Evolutionary conservation across 2,329 filamentous ascomycete genomes (phyloP).

Genomic region (Claviceps arundinis): DNA sequence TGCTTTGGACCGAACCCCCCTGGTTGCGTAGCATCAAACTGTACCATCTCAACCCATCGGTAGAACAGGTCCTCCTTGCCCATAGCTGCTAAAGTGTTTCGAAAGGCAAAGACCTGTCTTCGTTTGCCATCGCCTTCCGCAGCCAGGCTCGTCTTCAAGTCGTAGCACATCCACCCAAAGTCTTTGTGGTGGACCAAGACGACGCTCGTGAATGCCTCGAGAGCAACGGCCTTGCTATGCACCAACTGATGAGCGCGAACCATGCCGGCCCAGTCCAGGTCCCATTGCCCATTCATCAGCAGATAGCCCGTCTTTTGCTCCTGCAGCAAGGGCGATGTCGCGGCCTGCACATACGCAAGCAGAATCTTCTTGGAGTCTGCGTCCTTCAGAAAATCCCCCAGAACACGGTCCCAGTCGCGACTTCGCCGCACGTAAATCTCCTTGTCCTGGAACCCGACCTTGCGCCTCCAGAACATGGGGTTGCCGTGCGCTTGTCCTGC

Average conservation of each 20-base stretch:
- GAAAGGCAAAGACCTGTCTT: slow-evolving; percentile 68
- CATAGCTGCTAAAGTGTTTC: slow-evolving; percentile 58
- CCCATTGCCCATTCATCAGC: slow-evolving; percentile 74
- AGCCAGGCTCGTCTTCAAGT: slow-evolving; percentile 44
- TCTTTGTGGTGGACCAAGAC: slow-evolving; percentile 57
- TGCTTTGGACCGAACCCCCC: slow-evolving; percentile 65
- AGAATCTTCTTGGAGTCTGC: slow-evolving; percentile 42
- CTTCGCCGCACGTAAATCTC: slow-evolving; percentile 76
- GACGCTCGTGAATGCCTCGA: slow-evolving; percentile 58
- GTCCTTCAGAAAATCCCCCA: slow-evolving; percentile 41
- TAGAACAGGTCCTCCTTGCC: slow-evolving; percentile 86
- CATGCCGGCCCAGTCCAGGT: slow-evolving; percentile 78
- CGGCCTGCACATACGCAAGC: slow-evolving; percentile 49
- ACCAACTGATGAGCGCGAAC: slow-evolving; percentile 56
- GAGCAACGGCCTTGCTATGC: slow-evolving; percentile 42
- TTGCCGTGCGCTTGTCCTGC: slow-evolving; percentile 42
- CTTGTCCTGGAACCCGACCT: slow-evolving; percentile 59
- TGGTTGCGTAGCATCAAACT: slow-evolving; percentile 69
- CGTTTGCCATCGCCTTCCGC: slow-evolving; percentile 48
- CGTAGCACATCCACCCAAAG: slow-evolving; percentile 49
- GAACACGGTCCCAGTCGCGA: slow-evolving; percentile 53
- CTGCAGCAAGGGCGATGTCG: slow-evolving; percentile 54
- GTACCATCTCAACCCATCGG: slow-evolving; percentile 83
- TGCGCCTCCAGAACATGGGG: slow-evolving; percentile 61
- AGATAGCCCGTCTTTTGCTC: slow-evolving; percentile 75